Evolutionary conservation across 2,329 filamentous ascomycete species (phyloP).

Genomic region (Pseudocercospora pini-densiflorae): DNA sequence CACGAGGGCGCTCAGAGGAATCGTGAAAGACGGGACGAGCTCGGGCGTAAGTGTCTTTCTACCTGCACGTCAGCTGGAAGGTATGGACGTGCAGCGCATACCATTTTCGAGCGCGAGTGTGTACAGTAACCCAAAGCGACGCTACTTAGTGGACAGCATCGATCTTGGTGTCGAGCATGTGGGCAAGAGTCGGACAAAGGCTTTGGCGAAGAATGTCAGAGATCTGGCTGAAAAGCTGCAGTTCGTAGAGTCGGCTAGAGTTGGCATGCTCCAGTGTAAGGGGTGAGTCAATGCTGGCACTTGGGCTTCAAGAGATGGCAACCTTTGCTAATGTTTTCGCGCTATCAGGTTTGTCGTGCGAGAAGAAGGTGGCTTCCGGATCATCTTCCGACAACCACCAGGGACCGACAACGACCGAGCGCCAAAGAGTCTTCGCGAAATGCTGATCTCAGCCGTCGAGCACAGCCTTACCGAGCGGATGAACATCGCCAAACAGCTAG

Average conservation of each 20-base stretch:
- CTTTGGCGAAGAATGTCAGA: slow-evolving; percentile 9
- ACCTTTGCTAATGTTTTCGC: background rate
- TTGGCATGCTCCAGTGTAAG: background rate
- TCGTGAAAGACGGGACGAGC: background rate
- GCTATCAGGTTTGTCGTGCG: background rate
- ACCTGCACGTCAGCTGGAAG: background rate
- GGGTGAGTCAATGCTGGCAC: background rate
- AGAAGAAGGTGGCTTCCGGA: background rate
- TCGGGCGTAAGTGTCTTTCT: slow-evolving; percentile 2
- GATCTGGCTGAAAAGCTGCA: slow-evolving; percentile 8
- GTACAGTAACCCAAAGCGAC: background rate
- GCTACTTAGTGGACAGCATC: slow-evolving; percentile 2
- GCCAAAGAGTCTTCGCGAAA: slow-evolving; percentile 24
- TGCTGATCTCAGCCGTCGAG: slow-evolving; percentile 4
- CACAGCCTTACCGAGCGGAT: slow-evolving; percentile 37
- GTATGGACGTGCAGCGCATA: background rate
- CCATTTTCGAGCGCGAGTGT: slow-evolving; percentile 1
- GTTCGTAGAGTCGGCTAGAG: background rate
- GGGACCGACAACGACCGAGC: slow-evolving; percentile 12
- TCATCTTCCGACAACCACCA: background rate
- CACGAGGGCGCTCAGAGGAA: background rate
- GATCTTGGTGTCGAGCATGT: slow-evolving; percentile 6
- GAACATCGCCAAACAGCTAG: slow-evolving; percentile 40
- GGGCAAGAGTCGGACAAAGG: slow-evolving; percentile 3
- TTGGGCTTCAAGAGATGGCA: too few species aligned